Conservation (phyloP, 176 grass and related monocot genomes). For the Eragrostis nindensis region DNA sequence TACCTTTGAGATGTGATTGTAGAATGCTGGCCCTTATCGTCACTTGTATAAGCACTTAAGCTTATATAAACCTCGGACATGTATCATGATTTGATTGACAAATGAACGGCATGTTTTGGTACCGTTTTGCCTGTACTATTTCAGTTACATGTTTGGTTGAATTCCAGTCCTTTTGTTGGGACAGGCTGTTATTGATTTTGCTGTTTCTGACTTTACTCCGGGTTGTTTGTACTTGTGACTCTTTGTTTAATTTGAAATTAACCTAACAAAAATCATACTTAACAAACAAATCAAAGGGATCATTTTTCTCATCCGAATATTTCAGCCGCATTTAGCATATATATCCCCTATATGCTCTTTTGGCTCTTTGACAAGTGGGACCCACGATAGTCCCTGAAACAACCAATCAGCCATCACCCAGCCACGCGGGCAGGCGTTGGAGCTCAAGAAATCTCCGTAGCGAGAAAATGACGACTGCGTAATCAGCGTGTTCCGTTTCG, state of each 20-base stretch:
- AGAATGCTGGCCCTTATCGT: neutral
- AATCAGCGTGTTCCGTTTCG: constrained; percentile 28
- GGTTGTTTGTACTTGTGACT: too few relatives aligned
- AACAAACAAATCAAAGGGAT: too few relatives aligned
- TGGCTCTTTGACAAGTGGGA: neutral
- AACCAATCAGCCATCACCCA: neutral
- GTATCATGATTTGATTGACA: neutral
- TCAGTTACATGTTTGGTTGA: neutral
- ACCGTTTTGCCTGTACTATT: neutral
- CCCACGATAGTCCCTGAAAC: neutral
- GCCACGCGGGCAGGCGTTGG: neutral
- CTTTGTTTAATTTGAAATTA: too few relatives aligned
- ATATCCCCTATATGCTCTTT: neutral
- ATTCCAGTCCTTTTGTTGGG: neutral
- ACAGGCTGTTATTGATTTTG: neutral
- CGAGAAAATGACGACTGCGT: constrained; percentile 33
- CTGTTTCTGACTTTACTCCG: too few relatives aligned
- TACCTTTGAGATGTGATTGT: constrained; percentile 22
- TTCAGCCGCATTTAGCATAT: neutral
- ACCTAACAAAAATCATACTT: too few relatives aligned
- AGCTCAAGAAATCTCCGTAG: neutral
- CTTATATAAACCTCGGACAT: neutral
- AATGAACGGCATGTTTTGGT: constrained; percentile 19
- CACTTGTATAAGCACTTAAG: neutral
- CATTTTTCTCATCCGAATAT: neutral